Base-by-base conservation (phyloP, 148 eudicot species). In the Gaultheria prostrata region DNA sequence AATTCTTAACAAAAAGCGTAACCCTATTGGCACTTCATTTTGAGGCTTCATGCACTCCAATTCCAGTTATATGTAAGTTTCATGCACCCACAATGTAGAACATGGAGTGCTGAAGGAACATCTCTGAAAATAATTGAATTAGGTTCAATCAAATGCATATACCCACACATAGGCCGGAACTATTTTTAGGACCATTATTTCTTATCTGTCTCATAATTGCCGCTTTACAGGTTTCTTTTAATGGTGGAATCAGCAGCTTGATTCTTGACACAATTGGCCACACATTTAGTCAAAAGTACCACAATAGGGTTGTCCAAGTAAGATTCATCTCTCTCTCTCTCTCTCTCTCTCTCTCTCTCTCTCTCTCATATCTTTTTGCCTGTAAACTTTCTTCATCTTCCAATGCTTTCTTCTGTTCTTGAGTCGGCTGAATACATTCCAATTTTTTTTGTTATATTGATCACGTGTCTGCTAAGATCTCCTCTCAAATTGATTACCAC, bases 241-340 rank as follows among this genome's bases (percentile, higher is more conserved):
- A 82, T 84, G 99, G 98, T 82, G 99, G 99, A 78, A 80, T 93
- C 54, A 84, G 92, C 82, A 75, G 91, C 87, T 89, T 97, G 91
- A 78, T 89, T 85, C 93, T 97, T 46, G 99, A 97, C 85, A 92
- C 95, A 21, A 89, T 94, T 82, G 99, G 98, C 50, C 98, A 97
- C 82, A 85, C 92, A 13, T 67, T 93, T 85, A 94, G 98, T 85
- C 88, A 91, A 54, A 97, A 92, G 89, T 97, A 97, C 86, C 99
- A 90, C 83, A 92, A 93, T 82, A 90, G 99, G 84, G 98, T 97
- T 84, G 88, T 91, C 88, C 98, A 93, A 89, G 99, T 97, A 86
- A 85, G 86, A 80, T 46, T 76, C 50, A 2, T 54, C 81, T 26
- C 30, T 79, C 51, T 79, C 82, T 79, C 82, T 56, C 70, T 11